Base-by-base conservation (phyloP, 1,284 basidiomycete genomes). In the Austroboletus sp. region DNA sequence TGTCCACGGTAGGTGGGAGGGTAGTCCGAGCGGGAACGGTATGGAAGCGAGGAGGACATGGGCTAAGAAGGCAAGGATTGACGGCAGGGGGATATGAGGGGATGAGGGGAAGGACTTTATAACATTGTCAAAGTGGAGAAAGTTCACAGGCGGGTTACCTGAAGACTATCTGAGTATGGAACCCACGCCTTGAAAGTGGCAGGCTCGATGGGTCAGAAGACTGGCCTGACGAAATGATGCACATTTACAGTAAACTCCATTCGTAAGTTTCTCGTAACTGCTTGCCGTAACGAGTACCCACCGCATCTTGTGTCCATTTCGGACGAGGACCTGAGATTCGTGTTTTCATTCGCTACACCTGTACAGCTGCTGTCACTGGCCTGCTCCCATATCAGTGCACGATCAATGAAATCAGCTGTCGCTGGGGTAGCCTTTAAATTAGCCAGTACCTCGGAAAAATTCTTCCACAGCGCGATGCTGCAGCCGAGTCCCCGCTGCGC, bases 151-250 rank as follows among this genome's bases (percentile, higher is more conserved):
- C 43, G 43, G 53, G 55, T 16, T 51, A 58, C 43, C 44, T 53
- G 53, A 43, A 35, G 53, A 44, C 58, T 49, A 54, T 34, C 59
- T 58, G 46, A 45, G 47, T 60, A 57, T 63, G 48, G 57, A 39
- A 59, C 55, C 57, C 57, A 63, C 57, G 61, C 59, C 45, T 61
- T 35, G 21, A 21, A 21, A 21, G 21, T 59, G 58, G 40, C 56
- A 57, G 60, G 59, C 48, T 59, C 54, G 54, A 58, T 43, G 44
- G 58, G 56, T 58, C 57, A 62, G 57, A 60, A 56, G 57, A 62
- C 56, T 51, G 48, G 57, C 57, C 42, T 52, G 55, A 53, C 55
- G 33, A 63, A 53, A 59, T 57, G 25, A 46, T 46, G 54, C 52
- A 55, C 60, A 37, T 60, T 51, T 62, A 55, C 57, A 62, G 57